Conservation (phyloP, 352 stramenopile species). For the Globisporangium carolinianum region DNA sequence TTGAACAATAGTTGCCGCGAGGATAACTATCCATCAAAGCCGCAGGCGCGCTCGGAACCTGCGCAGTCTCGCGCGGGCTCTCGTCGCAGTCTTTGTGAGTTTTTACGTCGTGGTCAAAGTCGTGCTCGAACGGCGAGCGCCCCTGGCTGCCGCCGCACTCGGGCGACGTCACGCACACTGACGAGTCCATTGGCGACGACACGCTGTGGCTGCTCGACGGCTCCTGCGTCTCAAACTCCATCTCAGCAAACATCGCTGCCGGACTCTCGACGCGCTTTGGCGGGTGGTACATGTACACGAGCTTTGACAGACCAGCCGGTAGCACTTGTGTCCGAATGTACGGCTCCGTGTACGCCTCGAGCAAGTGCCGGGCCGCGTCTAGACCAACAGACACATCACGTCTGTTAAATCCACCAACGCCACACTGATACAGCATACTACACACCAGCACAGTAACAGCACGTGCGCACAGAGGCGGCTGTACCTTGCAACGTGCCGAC, state of each 20-base stretch:
- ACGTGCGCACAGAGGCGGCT: conserved; percentile 12
- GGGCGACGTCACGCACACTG: conserved; percentile 64
- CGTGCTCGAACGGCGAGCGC: conserved; percentile 62
- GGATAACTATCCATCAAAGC: conserved; percentile 44
- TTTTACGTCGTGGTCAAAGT: conserved; percentile 68
- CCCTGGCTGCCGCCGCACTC: conserved; percentile 66
- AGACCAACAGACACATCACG: conserved; percentile 46
- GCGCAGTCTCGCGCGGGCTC: conserved; percentile 40
- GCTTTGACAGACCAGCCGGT: conserved; percentile 55
- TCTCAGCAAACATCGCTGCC: conserved; percentile 24
- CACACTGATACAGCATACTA: background rate
- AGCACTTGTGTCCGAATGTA: conserved; percentile 79
- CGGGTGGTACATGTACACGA: conserved; percentile 71
- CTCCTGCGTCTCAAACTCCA: conserved; percentile 40
- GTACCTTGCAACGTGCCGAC: conserved; percentile 82
- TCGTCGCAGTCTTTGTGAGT: conserved; percentile 39
- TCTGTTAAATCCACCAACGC: conserved; percentile 50
- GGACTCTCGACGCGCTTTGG: conserved; percentile 48
- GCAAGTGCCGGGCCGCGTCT: conserved; percentile 75
- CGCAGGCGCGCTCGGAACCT: conserved; percentile 26
- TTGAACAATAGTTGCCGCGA: conserved; percentile 67
- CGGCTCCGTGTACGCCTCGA: conserved; percentile 67
- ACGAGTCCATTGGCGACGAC: conserved; percentile 57
- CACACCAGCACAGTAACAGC: background rate
- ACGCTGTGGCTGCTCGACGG: conserved; percentile 18